These are phyloP conservation scores for Mortierella sp. DNA, from an alignment of 371 early-diverging fungal species.

Conservation along the genomic window DNA sequence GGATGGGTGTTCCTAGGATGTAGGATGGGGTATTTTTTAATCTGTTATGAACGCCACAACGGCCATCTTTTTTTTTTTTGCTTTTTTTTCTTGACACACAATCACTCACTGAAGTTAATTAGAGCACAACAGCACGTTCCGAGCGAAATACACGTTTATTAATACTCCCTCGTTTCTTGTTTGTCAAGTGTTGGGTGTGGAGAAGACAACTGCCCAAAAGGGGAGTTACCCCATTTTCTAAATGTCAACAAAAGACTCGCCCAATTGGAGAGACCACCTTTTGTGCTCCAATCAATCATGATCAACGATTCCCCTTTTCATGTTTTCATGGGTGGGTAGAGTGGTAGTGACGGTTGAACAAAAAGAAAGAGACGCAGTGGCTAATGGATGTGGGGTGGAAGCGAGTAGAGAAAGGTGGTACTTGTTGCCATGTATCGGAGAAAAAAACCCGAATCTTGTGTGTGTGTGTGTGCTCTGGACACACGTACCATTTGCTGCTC, in stretches of 20 bases:
- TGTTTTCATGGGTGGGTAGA: too few relatives aligned
- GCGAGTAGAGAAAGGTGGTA: background rate
- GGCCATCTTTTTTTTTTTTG: background rate
- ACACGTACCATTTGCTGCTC: background rate
- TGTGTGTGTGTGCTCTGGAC: background rate
- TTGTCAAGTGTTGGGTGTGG: too few relatives aligned
- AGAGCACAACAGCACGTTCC: background rate
- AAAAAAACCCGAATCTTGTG: background rate
- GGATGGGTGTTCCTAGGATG: constrained; percentile 2
- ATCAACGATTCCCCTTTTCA: too few relatives aligned
- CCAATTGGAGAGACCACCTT: too few relatives aligned
- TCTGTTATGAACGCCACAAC: background rate
- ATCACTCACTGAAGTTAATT: background rate
- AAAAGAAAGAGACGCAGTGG: background rate
- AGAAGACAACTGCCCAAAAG: too few relatives aligned
- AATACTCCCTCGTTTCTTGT: too few relatives aligned
- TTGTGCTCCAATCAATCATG: too few relatives aligned
- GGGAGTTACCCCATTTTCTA: too few relatives aligned
- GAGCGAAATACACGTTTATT: too few relatives aligned
- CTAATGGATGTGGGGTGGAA: background rate
- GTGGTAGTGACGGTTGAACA: background rate
- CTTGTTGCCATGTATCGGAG: constrained; percentile 11
- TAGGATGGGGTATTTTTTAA: background rate
- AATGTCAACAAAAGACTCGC: too few relatives aligned
- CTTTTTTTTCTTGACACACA: background rate